Base-by-base conservation (phyloP, 2,329 filamentous ascomycete species). In the Diplodia seriata region DNA sequence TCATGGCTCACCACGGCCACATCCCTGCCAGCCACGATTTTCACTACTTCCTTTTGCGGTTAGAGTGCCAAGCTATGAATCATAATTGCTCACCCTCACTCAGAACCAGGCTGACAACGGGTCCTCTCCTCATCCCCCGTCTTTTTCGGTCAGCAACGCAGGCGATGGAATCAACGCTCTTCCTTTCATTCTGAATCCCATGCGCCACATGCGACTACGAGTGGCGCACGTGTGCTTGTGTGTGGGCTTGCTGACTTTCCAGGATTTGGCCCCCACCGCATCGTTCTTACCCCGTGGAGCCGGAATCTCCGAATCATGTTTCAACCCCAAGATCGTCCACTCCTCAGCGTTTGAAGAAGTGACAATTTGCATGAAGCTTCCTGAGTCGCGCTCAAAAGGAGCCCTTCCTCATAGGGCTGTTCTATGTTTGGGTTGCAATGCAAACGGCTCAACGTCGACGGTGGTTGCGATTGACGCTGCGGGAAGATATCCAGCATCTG, bases 61-160 rank as follows among this genome's bases (percentile, higher is more conserved):
- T 50, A 50, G 57, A 14, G 26, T 29, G 57, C 57, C 43, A 62
- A 62, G 59, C n/a, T 38, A 63, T 63, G 59, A 51, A 23, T 51
- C 59, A 63, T 51, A 63, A 12, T 51, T 18, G 8, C 31, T 63
- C 59, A 63, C 23, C n/a, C 12, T 36, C 31, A 49, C 43, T 63
- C 59, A 63, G 43, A 20, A 31, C 31, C 31, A 6, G 11, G 26
- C 43, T 59, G n/a, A n/a, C 36, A 14, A 43, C 7, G 40, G 55
- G 55, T 56, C 33, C 31, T 36, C 9, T 14, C 8, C n/a, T 20
- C 31, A 20, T 56, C 23, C 54, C 31, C 54, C 54, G 31, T 20
- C 23, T 4, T 36, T 20, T 29, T 40, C 31, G 18, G 43, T 11
- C 43, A 47, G n/a, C 43, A 47, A 20, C 9, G 36, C 9, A 12